Evolutionary conservation across 1,284 basidiomycete species (phyloP).

Genomic region (Athelia psychrophila): DNA sequence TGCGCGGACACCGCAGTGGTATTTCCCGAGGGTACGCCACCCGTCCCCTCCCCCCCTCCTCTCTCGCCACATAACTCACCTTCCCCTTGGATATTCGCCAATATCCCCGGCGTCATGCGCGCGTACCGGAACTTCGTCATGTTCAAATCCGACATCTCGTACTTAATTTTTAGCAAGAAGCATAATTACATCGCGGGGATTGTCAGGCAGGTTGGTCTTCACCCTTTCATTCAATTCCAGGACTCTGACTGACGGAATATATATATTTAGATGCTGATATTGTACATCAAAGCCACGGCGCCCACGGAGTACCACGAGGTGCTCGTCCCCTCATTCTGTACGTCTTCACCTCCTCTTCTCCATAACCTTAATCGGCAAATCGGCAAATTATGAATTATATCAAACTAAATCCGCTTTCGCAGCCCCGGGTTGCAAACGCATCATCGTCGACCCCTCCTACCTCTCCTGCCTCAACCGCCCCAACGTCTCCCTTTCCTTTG

Average conservation of each 20-base stretch:
- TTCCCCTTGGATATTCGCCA: conserved; percentile 43
- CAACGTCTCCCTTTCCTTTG: conserved; percentile 49
- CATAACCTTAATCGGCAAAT: no score
- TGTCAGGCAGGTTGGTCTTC: conserved; percentile 24
- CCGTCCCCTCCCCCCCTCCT: background rate
- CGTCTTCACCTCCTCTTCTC: background rate
- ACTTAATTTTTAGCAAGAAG: conserved; percentile 34
- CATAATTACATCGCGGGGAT: conserved; percentile 26
- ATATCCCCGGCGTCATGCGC: conserved; percentile 44
- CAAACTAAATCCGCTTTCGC: no score
- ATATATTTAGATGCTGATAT: conserved; percentile 29
- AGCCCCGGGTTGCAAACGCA: conserved; percentile 55
- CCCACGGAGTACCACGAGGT: conserved; percentile 41
- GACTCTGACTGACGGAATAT: background rate
- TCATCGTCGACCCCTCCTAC: conserved; percentile 54
- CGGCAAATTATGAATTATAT: no score
- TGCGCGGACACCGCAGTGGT: conserved; percentile 52
- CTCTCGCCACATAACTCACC: conserved; percentile 18
- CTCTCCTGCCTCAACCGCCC: conserved; percentile 44
- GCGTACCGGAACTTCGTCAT: conserved; percentile 45
- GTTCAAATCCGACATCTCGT: conserved; percentile 33
- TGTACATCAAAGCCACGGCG: conserved; percentile 42
- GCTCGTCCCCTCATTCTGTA: conserved; percentile 36
- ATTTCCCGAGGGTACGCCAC: conserved; percentile 38
- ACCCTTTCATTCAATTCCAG: background rate